Base-by-base conservation (phyloP, 1,139 yeast genomes). In the Yamadazyma spencermartinsiae region DNA sequence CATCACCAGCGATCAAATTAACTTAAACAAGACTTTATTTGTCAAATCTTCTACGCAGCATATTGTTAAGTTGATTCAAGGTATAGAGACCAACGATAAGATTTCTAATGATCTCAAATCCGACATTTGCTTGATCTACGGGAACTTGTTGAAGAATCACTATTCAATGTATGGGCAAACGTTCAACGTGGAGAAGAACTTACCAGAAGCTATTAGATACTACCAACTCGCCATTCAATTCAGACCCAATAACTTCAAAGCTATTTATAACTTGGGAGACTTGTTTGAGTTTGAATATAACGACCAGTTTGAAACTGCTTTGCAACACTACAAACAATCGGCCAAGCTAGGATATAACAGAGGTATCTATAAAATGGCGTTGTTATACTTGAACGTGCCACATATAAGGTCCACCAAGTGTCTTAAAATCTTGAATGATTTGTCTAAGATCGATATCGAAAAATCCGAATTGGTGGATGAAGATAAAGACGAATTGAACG, bases 331-430 rank as follows among this genome's bases (percentile, higher is more conserved):
- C 51, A 69, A 62, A 43, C 59, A 57, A 37, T 57, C 74, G 2
- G 76, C 76, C 21, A 64, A 60, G 50, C 51, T 61, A 36, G 76
- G 76, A 4, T 72, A 72, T 47, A 68, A 69, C 47, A 56, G 66
- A 37, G 76, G 76, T 14, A 71, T 71, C 41, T 68, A 60, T 48
- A 66, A 69, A 45, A 61, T 72, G 49, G 68, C 74, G 1, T 49
- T 69, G 50, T 51, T 70, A 32, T 66, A 66, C 44, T 56, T 71
- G 45, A 60, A 65, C 38, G 65, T 60, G 5, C 64, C 74, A 6
- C 49, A 52, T 16, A 50, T 62, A 26, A 56, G 76, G 34, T 66
- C 72, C 26, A 51, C 57, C 37, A 65, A 61, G 42, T 71, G 55
- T 46, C 56, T 68, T 50, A 63, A 60, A 34, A 65, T 69, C 50